A percentile compares a stretch with the other conserved stretches of the same genome.
phyloP scores from a whole-genome alignment of 1,139 yeast genomes.

The Tardiomyces depauwii region DNA sequence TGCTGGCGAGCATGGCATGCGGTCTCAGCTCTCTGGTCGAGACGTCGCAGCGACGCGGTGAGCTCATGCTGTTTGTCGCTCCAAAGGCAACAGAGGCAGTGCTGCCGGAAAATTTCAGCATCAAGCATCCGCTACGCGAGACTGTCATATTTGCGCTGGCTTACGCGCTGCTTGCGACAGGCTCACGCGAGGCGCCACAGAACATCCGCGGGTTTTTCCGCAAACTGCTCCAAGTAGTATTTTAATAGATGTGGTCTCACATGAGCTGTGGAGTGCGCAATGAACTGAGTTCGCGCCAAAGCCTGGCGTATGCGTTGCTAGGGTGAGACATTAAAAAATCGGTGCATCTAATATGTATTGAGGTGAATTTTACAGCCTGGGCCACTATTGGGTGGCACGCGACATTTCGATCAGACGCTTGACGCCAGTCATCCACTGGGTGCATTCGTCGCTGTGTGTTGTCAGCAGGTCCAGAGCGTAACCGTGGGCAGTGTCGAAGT shows the following conservation, averaged over 20 bases:
- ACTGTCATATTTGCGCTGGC: slow-evolving; percentile 24
- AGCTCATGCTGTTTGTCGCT: slow-evolving; percentile 32
- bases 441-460: slow-evolving; percentile 61
- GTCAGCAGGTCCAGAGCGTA: slow-evolving; percentile 47
- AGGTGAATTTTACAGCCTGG: neutral
- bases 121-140: slow-evolving; percentile 18
- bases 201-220: slow-evolving; percentile 14
- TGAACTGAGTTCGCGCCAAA: no score
- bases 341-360: neutral
- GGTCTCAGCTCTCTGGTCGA: slow-evolving; percentile 23
- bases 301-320: no score
- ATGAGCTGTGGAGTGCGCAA: no score
- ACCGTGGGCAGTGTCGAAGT: slow-evolving; percentile 50
- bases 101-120: slow-evolving; percentile 19
- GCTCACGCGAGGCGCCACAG: slow-evolving; percentile 6
- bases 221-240: slow-evolving; percentile 11
- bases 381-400: slow-evolving; percentile 12
- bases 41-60: slow-evolving; percentile 29
- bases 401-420: slow-evolving; percentile 74
- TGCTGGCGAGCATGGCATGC: slow-evolving; percentile 25
- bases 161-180: slow-evolving; percentile 23
- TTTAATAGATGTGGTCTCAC: no score
- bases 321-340: no score
- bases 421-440: slow-evolving; percentile 90
- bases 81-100: slow-evolving; percentile 23